Percentiles rank a stretch among this genome's conserved stretches.
Evolutionary conservation across 805 yeast species (phyloP).

Genomic region (Kazachstania psychrophila): DNA sequence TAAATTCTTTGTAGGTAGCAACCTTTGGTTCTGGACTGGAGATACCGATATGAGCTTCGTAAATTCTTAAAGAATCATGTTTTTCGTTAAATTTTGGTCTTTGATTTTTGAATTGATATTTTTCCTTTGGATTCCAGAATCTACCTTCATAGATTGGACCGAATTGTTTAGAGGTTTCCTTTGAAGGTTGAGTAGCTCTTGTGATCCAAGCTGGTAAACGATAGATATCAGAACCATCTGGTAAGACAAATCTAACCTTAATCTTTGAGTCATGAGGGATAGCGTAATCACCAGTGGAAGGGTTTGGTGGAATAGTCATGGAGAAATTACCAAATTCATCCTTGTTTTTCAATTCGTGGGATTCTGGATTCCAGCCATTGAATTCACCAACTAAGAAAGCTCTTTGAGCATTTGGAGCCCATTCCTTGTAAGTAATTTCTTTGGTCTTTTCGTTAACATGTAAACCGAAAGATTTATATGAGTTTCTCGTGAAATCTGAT

Average conservation of each 20-base stretch:
- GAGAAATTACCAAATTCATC: slow-evolving; percentile 68
- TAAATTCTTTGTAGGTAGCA: slow-evolving; percentile 80
- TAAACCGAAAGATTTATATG: slow-evolving; percentile 70
- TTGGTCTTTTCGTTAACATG: slow-evolving; percentile 47
- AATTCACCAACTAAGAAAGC: slow-evolving; percentile 89
- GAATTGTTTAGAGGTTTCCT: slow-evolving; percentile 35
- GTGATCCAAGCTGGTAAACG: slow-evolving; percentile 85
- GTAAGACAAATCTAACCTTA: slow-evolving; percentile 55
- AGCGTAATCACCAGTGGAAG: slow-evolving; percentile 35
- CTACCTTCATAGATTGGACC: slow-evolving; percentile 65
- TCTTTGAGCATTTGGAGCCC: slow-evolving; percentile 77
- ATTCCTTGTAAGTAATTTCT: slow-evolving; percentile 60
- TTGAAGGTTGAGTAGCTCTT: slow-evolving; percentile 70
- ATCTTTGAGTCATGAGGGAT: slow-evolving; percentile 77
- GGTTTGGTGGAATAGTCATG: slow-evolving; percentile 45
- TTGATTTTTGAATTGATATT: slow-evolving; percentile 50
- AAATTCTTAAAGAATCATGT: slow-evolving; percentile 54
- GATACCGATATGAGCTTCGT: slow-evolving; percentile 94
- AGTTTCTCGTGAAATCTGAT: slow-evolving; percentile 54
- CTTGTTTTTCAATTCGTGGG: slow-evolving; percentile 42
- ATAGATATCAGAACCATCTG: slow-evolving; percentile 62
- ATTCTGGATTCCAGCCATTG: slow-evolving; percentile 63
- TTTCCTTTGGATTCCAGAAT: slow-evolving; percentile 76
- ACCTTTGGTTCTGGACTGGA: slow-evolving; percentile 82
- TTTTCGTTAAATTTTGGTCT: slow-evolving; percentile 46